phyloP scores from a whole-genome alignment of 2,329 filamentous ascomycete species.

The Hypomyces rosellus region DNA sequence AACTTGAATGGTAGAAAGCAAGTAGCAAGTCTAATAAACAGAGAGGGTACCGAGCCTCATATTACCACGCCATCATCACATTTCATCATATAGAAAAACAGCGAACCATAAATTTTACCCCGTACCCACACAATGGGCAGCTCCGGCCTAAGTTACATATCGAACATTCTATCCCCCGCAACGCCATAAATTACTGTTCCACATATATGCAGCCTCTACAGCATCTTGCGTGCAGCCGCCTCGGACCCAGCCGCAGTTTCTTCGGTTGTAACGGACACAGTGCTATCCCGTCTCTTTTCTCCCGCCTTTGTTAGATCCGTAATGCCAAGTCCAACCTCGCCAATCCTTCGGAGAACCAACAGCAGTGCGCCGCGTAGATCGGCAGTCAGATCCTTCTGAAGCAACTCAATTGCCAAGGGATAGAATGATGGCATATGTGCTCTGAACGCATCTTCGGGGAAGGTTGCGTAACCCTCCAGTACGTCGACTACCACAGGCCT shows the following conservation, averaged over 20 bases:
- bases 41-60: neutral
- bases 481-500: constrained; percentile 95
- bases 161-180: constrained; percentile 25
- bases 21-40: neutral
- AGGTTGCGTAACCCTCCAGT: constrained; percentile 82
- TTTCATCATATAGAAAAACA: neutral
- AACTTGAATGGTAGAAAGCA: neutral
- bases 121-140: neutral
- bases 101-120: neutral
- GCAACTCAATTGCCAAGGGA: constrained; percentile 73
- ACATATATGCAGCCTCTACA: constrained; percentile 19
- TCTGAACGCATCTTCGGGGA: constrained; percentile 73
- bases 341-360: constrained; percentile 70
- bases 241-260: constrained; percentile 24
- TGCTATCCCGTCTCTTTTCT: constrained; percentile 34
- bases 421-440: constrained; percentile 80
- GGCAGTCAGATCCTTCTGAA: constrained; percentile 71
- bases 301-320: constrained; percentile 37
- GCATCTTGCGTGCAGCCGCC: constrained; percentile 30
- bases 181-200: constrained; percentile 18
- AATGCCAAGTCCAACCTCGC: constrained; percentile 64
- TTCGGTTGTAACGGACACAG: constrained; percentile 29
- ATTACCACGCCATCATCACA: neutral
- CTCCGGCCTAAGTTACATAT: constrained; percentile 2
- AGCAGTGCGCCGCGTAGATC: constrained; percentile 77